Base-by-base conservation (phyloP, 148 eudicot species). In the Persicaria tinctoria region DNA sequence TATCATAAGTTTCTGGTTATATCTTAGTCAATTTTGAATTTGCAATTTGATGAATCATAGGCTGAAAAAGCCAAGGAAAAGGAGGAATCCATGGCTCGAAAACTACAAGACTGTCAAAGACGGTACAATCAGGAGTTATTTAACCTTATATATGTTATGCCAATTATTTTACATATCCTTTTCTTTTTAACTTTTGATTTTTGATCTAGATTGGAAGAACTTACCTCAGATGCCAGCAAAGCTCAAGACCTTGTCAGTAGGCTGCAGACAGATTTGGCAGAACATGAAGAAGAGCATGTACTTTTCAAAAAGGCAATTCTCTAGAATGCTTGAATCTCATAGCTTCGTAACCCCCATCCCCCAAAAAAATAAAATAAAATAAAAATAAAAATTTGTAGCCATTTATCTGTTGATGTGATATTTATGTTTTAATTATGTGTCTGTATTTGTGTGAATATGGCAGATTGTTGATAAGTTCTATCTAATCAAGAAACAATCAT, bases 1-100 rank as follows among this genome's bases (percentile, higher is more conserved):
- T 66, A 13, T 14, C 17, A 66, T 13, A 66, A 32, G 1, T 69
- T 69, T 56, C 45, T 46, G 53, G 71, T 69, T 51, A 56, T 62
- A 76, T 68, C 14, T 63, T 62, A 18, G 55, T 77, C 54, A 16
- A 69, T 77, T 51, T 44, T 78, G 41, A 79, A 80, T 48, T 50
- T 54, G 66, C 32, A 66, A 14, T 41, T 45, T 87, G 77, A 68
- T 66, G 80, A 49, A 57, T 64, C 41, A 81, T 83, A 95, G 99
- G 97, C 99, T 18, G 97, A 94, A 79, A 89, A 90, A 75, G 90
- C 96, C 4, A 94, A 87, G 86, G 98, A 94, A 78, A 88, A 84
- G 76, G 94, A 81, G 82, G 99, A 92, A 76, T 23, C 78, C 70
- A 78, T 88, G 85, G 85, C 84, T 50, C 84, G 87, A 75, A 87